Conservation (phyloP, 495 filamentous ascomycete species). For the Aspergillus conjunctus region DNA sequence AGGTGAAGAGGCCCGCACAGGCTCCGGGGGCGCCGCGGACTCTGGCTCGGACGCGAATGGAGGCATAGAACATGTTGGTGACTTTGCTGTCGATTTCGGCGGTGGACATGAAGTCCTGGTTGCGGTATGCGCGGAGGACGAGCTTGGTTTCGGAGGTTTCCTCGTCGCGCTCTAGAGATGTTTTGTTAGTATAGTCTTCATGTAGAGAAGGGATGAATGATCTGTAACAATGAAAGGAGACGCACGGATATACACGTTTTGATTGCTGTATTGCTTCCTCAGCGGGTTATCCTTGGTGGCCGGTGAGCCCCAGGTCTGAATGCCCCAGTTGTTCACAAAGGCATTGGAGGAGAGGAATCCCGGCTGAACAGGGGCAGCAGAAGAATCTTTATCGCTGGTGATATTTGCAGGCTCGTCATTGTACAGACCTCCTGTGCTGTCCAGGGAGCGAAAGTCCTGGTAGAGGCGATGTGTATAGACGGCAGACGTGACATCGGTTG, state of each 20-base stretch:
- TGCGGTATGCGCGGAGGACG: slow-evolving; percentile 9
- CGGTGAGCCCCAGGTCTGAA: neutral
- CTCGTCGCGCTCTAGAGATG: neutral
- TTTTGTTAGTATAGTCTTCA: neutral
- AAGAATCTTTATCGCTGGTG: neutral
- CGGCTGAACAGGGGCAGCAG: neutral
- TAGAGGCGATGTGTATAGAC: neutral
- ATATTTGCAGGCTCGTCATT: neutral
- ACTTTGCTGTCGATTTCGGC: slow-evolving; percentile 5
- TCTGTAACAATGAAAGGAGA: no score
- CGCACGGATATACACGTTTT: slow-evolving; percentile 3
- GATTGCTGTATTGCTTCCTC: neutral
- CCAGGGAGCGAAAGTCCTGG: neutral
- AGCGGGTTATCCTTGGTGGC: neutral
- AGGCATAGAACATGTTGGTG: slow-evolving; percentile 8
- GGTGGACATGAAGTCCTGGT: slow-evolving; percentile 3
- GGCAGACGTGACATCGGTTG: neutral
- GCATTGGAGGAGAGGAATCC: neutral
- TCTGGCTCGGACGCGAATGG: slow-evolving; percentile 9
- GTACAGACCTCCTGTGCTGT: neutral
- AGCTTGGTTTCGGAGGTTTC: neutral
- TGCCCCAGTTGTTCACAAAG: neutral
- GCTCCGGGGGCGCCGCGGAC: slow-evolving; percentile 10
- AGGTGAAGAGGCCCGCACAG: slow-evolving; percentile 16
- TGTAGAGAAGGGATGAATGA: neutral